Conservation (phyloP, 108 stramenopile species). For the Cyclotella kingstonii region DNA sequence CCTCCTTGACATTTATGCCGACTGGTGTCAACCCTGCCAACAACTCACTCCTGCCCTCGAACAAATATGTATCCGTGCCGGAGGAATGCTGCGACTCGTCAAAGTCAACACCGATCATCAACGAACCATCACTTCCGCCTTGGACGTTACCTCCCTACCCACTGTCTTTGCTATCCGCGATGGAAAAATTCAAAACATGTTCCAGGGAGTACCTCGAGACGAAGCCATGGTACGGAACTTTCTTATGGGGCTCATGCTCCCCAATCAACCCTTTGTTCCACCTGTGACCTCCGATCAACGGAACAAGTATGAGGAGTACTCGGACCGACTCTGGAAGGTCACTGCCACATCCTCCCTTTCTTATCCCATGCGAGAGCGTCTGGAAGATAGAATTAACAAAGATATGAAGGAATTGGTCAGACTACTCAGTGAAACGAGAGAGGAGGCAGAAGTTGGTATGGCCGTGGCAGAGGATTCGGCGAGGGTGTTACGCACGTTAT, state of each 20-base stretch:
- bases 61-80: slow-evolving; percentile 77
- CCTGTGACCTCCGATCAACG: slow-evolving; percentile 56
- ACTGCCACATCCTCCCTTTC: slow-evolving; percentile 75
- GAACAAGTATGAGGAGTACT: slow-evolving; percentile 59
- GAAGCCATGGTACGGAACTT: slow-evolving; percentile 75
- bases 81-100: slow-evolving; percentile 79
- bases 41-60: slow-evolving; percentile 79
- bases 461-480: slow-evolving; percentile 73
- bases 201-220: slow-evolving; percentile 78
- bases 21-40: slow-evolving; percentile 87
- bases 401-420: slow-evolving; percentile 52
- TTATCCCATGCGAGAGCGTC: slow-evolving; percentile 69
- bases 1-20: slow-evolving; percentile 80
- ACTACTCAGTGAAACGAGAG: slow-evolving; percentile 45
- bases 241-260: slow-evolving; percentile 77
- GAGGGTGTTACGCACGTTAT: slow-evolving; percentile 57
- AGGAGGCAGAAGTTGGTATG: slow-evolving; percentile 40
- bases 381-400: slow-evolving; percentile 65
- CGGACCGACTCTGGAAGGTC: slow-evolving; percentile 63
- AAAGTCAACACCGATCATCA: slow-evolving; percentile 89
- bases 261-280: slow-evolving; percentile 54
- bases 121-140: slow-evolving; percentile 54
- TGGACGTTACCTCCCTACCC: slow-evolving; percentile 82
- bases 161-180: slow-evolving; percentile 81
- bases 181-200: slow-evolving; percentile 80